phyloP scores from a whole-genome alignment of 78 protist genomes.

The Dictyostelium brefeldianum region DNA sequence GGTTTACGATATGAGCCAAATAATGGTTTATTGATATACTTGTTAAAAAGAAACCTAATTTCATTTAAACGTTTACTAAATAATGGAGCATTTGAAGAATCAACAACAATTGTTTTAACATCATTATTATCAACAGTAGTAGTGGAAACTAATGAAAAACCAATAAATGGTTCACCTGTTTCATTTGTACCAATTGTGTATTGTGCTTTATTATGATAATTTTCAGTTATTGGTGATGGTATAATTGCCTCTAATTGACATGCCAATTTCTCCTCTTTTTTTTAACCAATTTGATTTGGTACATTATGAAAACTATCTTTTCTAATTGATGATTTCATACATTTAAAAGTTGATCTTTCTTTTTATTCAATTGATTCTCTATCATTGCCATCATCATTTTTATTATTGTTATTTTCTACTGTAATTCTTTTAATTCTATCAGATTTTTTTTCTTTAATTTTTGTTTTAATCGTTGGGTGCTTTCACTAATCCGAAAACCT shows the following conservation, averaged over 20 bases:
- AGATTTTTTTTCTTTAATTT: constrained; percentile 7
- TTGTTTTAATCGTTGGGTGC: too few relatives aligned
- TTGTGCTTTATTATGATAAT: constrained; percentile 56
- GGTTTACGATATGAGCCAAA: neutral
- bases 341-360: neutral
- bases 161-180: constrained; percentile 34
- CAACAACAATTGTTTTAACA: constrained; percentile 53
- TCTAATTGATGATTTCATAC: constrained; percentile 15
- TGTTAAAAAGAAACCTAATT: constrained; percentile 20
- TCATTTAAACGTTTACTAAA: constrained; percentile 31
- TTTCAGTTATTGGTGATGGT: constrained; percentile 21
- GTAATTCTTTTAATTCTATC: constrained; percentile 28
- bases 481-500: neutral
- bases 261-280: neutral
- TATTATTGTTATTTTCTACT: neutral
- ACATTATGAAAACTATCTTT: constrained; percentile 19
- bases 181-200: constrained; percentile 56
- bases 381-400: neutral
- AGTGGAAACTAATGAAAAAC: constrained; percentile 77
- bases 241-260: constrained; percentile 63
- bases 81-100: constrained; percentile 38
- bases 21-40: neutral
- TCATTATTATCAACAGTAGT: too few relatives aligned
- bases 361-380: constrained; percentile 20
- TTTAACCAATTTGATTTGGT: constrained; percentile 39